Evolutionary conservation across 192 early-diverging fungal species (phyloP).

Genomic region (Umbelopsis ramanniana): DNA sequence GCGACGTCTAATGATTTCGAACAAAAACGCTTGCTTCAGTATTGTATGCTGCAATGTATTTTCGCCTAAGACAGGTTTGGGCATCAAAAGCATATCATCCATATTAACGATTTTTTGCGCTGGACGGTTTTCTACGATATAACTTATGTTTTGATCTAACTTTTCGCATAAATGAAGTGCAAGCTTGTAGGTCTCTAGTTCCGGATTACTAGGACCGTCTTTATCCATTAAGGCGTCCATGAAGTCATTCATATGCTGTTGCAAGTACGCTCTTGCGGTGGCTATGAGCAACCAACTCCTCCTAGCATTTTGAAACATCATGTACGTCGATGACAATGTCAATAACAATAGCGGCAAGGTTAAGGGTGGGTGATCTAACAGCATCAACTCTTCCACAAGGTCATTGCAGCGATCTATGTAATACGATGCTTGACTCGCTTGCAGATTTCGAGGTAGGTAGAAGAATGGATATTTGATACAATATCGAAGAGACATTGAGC

Average conservation of each 20-base stretch:
- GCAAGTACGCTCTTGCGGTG: not conserved
- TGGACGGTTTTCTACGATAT: not conserved
- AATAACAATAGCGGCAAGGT: not conserved
- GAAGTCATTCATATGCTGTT: not conserved
- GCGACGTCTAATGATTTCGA: not conserved
- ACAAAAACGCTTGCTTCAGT: not conserved
- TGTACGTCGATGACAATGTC: not conserved
- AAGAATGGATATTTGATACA: not conserved
- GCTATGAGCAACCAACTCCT: not conserved
- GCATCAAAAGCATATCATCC: not conserved
- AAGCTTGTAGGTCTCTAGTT: constrained; percentile 13
- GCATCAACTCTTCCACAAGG: not conserved
- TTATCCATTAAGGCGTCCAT: not conserved
- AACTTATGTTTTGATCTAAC: not conserved
- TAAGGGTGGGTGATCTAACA: not conserved
- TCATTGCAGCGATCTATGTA: not conserved
- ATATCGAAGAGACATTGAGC: not conserved
- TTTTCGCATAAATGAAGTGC: not conserved
- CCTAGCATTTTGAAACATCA: not conserved
- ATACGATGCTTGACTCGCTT: not conserved
- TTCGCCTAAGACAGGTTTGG: not conserved
- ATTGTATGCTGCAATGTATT: not conserved
- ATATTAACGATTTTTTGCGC: not conserved
- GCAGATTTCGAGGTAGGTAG: not conserved
- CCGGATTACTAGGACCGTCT: not conserved